Base-by-base conservation (phyloP, 2,329 filamentous ascomycete genomes). In the Cyphellophora attinorum region DNA sequence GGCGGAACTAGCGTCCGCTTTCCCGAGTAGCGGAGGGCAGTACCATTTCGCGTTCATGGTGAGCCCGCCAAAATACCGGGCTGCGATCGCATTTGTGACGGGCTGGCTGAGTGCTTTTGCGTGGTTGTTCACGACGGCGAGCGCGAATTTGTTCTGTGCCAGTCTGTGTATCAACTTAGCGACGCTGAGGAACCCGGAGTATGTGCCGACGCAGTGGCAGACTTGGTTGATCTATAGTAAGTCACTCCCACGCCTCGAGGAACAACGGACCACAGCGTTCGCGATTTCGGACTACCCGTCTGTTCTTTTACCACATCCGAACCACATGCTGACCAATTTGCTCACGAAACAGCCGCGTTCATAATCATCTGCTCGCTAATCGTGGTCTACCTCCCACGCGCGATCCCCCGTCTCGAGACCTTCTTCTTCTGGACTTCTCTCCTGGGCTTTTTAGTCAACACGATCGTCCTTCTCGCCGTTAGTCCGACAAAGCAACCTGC, bases 401-500 rank as follows among this genome's bases (percentile, higher is more conserved):
- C 29, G 2, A 21, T 51, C 6, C 47, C 44, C 2, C 32, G 29
- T 18, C 19, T 35, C 6, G 46, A 47, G 29, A 40, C 38, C 8
- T 18, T 38, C 6, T 34, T 51, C 19, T 47, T 53, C 31, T 30
- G 33, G 2, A 34, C 35, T 36, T 44, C 37, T 27, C 18, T 51
- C 12, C 15, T 36, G 8, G 47, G 40, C 10, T 51, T 49, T 18
- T 18, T 53, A 5, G 48, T 52, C n/a, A 40, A 49, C 18, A 31
- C 56, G 12, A 47, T 56, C 31, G 44, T 51, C 3, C 32, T 58
- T 14, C 43, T 59, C 11, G 43, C 41, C 1, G 37, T 35, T 13
- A 38, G 36, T 18, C 21, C 30, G 6, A 31, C 41, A 11, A 48
- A 46, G 36, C 45, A 50, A 31, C 23, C 67, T 6, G 79, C 65